Base-by-base conservation (phyloP, 495 filamentous ascomycete species). In the Penicillium angulare region DNA sequence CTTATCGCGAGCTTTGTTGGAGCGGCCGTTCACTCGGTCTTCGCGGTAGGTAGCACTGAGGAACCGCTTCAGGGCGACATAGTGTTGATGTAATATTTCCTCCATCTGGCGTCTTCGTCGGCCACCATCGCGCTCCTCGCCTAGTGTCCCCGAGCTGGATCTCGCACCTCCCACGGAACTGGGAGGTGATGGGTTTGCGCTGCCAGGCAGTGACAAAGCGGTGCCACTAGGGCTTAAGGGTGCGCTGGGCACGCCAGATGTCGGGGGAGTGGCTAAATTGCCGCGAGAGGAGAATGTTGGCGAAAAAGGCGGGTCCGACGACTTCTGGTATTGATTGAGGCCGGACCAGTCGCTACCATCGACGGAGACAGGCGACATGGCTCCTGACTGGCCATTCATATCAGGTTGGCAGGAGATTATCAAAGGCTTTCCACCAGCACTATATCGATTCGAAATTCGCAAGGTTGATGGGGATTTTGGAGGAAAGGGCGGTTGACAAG, bases 1-100 rank as follows among this genome's bases (percentile, higher is more conserved):
- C 73, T 98, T 98, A 69, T 97, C 93, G 43, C 90, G 81, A 33
- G 93, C 93, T 65, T 87, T 86, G 68, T 92, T 95, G 21, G 89
- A 85, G 56, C 85, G 82, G 31, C 82, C 81, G 52, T 84, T 86
- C 20, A 80, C 78, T 52, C 86, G 83, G 56, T 92, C 88, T 64
- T 93, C 86, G 53, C 80, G 81, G 32, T 88, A 76, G 2, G 84
- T 81, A 15, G 80, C 77, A 21, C 68, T 64, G 21, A 98, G 77
- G 57, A 89, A 96, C 61, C 82, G 79, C 66, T 84, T 88, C 47
- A 98, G 76, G 1, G 88, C 80, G 18, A 81, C 63, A 69, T 96
- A 95, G 69, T 97, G 93, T 60, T 91, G 85, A 10, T 80, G 79
- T 22, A 98, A 69, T 23, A 79, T 71, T 38, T 88, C 86, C 61